Base-by-base conservation (phyloP, 768 basidiomycete species). In the Russula sp. region DNA sequence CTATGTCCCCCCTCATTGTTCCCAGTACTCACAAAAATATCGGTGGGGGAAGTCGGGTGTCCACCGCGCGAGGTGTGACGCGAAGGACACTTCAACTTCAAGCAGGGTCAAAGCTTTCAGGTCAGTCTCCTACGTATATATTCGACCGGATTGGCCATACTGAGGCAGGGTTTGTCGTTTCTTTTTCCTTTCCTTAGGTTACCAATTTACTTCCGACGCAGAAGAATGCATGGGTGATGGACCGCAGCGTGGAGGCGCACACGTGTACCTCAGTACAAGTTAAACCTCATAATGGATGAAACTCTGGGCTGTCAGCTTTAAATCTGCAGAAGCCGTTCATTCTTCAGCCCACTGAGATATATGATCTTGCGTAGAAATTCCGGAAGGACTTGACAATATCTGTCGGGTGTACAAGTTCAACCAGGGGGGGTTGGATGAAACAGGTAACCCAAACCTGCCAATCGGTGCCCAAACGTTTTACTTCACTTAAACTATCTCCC, bases 161-260 rank as follows among this genome's bases (percentile, higher is more conserved):
- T 62, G 36, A 58, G 10, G 36, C 25, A 29, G 38, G n/a, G 32
- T 7, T 20, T 35, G 18, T 10, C 3, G 48, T 7, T 13, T 48
- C 7, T 47, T 29, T 1, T 4, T 32, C 18, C n/a, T 10, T 22
- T 29, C 7, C n/a, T 8, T 36, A 80, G 80, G 72, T 88, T 5
- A 87, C 87, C 20, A 93, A 91, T 69, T 66, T 93, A 58, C 70
- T 81, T 32, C 92, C 92, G 7, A 83, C 80, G 18, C 83, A 89
- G 39, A 75, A 73, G 7, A 81, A 76, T 4, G 82, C 89, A 18
- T 93, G 92, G 90, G n/a, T n/a, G n/a, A 87, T 87, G 82, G 79
- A 77, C 43, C 72, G 68, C 2, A 11, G 69, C n/a, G 60, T 75
- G 53, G 79, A 79, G 76, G 74, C 10, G 79, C 83, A 11, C 84